Evolutionary conservation across 345 rosid genomes (phyloP), one percentile per base, ranked within the genome.

Genomic region (Physaria fendleri): DNA sequence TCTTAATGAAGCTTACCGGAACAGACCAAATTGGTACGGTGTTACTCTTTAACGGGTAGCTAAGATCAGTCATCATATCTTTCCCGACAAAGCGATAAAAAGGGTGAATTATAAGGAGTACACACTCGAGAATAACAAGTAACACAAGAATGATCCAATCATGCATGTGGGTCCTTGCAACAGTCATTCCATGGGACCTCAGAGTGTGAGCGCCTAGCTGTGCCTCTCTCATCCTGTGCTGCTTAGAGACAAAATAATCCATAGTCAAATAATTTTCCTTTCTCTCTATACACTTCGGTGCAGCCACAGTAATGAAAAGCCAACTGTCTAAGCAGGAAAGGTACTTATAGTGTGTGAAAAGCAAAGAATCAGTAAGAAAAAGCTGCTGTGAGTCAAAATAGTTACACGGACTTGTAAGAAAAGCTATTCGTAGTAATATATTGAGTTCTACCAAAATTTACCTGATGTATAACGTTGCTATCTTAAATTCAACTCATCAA

Each of bases 61-160:
- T 82, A 24, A 92, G 87, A 76, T 88, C 90, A 38, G 77, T 76
- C 95, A 88, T 86, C 98, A 92, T 86, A 73, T 88, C 90, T 68
- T 86, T 82, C 25, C 98, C 93, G 14, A 92, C 87, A 73, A 70
- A 92, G 40, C 95, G 88, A 71, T 83, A 83, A 74, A 86, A 92
- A 11, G 98, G 98, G 59, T 81, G 82, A 13, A 86, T 70, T 18
- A 75, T 22, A 64, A 52, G 56, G 64, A 86, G 79, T 43, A 66
- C 20, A 43, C 53, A 39, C 32, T 65, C 82, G 9, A 84, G 62
- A 54, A 74, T 59, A 58, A 66, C 69, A 50, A 92, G 95, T 45
- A 88, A 59, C 59, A 79, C 21, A 39, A 92, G 83, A 57, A 81
- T 73, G 43, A 84, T 76, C 96, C 98, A 84, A 71, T 88, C 98